Percentiles rank a stretch among this genome's conserved stretches.
These are phyloP conservation scores for Amanita jacksonii DNA, from an alignment of 768 basidiomycete genomes.

Conservation along the genomic window DNA sequence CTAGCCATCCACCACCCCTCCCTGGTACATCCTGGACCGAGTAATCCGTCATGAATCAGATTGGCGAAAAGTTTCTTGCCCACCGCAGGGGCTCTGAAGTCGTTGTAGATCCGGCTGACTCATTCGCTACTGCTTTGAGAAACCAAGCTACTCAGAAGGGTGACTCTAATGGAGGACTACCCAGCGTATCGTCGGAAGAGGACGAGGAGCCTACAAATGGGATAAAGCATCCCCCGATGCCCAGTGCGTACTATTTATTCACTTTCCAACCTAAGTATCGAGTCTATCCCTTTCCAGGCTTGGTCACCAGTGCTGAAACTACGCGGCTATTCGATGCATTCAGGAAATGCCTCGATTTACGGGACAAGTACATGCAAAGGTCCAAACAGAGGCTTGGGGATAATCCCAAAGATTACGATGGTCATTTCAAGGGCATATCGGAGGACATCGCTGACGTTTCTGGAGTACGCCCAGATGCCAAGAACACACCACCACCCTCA, in stretches of 20 bases:
- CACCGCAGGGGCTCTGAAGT: slow-evolving; percentile 56
- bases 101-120: slow-evolving; percentile 31
- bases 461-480: slow-evolving; percentile 52
- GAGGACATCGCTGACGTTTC: slow-evolving; percentile 52
- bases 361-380: slow-evolving; percentile 89
- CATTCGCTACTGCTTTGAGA: slow-evolving; percentile 11
- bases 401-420: slow-evolving; percentile 89
- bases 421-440: slow-evolving; percentile 58
- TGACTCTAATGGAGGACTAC: slow-evolving; percentile 5
- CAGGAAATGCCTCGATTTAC: slow-evolving; percentile 77
- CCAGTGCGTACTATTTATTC: too few relatives aligned
- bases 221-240: too few relatives aligned
- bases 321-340: slow-evolving; percentile 58
- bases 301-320: slow-evolving; percentile 35
- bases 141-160: not conserved
- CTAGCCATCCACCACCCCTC: too few relatives aligned
- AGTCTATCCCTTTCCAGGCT: too few relatives aligned
- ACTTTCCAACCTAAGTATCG: too few relatives aligned
- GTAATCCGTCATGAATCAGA: too few relatives aligned
- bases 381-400: slow-evolving; percentile 92
- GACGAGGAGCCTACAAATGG: slow-evolving; percentile 17
- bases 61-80: slow-evolving; percentile 65
- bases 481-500: slow-evolving; percentile 18
- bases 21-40: too few relatives aligned
- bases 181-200: not conserved